Evolutionary conservation across 2,329 filamentous ascomycete genomes (phyloP).

Genomic region (Trichocomaceae sp.): DNA sequence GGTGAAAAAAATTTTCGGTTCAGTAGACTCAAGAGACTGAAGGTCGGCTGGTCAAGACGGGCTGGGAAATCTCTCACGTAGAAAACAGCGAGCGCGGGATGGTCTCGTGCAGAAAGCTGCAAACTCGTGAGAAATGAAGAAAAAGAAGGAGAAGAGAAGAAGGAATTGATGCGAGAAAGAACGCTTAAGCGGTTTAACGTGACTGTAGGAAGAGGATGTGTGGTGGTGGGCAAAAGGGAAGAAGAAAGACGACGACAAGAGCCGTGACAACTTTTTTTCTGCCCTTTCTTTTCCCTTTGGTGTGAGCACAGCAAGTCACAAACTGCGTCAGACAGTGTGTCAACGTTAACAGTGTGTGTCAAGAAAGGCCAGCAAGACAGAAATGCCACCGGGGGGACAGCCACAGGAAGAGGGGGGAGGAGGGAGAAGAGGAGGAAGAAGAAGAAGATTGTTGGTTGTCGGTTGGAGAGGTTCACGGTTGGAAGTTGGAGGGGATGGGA

Average conservation of each 20-base stretch:
- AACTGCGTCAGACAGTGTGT: slow-evolving; percentile 1
- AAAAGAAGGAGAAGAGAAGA: neutral
- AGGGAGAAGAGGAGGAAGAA: slow-evolving; percentile 17
- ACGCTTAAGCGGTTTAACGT: neutral
- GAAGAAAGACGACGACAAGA: neutral
- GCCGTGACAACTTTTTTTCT: neutral
- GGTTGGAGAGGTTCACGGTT: slow-evolving; percentile 10
- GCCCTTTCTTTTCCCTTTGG: neutral
- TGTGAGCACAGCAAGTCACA: slow-evolving; percentile 4
- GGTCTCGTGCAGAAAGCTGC: neutral
- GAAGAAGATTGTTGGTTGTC: slow-evolving; percentile 13
- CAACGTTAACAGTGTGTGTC: neutral
- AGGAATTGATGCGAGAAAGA: neutral
- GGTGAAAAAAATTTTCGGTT: neutral
- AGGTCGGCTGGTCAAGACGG: slow-evolving; percentile 2
- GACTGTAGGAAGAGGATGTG: neutral
- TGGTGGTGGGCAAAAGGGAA: neutral
- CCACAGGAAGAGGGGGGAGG: slow-evolving; percentile 13
- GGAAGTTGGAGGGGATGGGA: too few relatives aligned
- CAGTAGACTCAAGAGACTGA: slow-evolving; percentile 1
- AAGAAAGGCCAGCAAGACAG: neutral
- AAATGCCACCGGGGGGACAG: slow-evolving; percentile 18
- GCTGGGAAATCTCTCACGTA: slow-evolving; percentile 1
- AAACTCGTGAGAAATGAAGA: neutral
- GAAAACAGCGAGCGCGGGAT: neutral